Percentiles rank a stretch among this genome's conserved stretches.
Conservation (phyloP, 2,329 filamentous ascomycete species). For the Venturia effusa region DNA sequence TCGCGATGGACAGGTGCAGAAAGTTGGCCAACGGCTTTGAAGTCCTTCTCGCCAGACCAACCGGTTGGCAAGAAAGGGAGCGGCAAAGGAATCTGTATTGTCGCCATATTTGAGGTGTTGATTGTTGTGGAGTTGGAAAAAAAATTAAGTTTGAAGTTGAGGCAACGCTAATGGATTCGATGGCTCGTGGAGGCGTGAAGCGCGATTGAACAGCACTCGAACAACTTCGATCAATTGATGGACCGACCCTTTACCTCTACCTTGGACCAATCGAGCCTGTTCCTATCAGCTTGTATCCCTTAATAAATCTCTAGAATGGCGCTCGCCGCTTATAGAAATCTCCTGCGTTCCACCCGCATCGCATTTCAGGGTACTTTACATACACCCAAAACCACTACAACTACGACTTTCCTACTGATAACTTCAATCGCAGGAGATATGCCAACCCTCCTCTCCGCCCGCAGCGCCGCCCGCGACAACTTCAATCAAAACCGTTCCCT, state of each 20-base stretch:
- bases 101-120: conserved; percentile 12
- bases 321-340: conserved; percentile 64
- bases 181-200: neutral
- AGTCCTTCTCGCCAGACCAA: conserved; percentile 84
- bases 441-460: conserved; percentile 58
- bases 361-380: conserved; percentile 64
- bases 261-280: too few species aligned
- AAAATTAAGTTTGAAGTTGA: conserved; percentile 2
- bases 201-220: neutral
- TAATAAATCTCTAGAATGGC: conserved; percentile 40
- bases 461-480: conserved; percentile 56
- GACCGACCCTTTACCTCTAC: neutral
- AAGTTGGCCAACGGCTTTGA: conserved; percentile 71
- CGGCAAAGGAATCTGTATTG: conserved; percentile 56
- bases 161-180: neutral
- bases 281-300: neutral
- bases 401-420: conserved; percentile 2
- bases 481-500: conserved; percentile 61
- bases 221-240: neutral
- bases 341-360: conserved; percentile 69
- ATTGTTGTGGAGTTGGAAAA: neutral
- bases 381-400: conserved; percentile 10
- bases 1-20: conserved; percentile 71
- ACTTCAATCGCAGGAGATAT: conserved; percentile 51
- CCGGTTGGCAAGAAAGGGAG: conserved; percentile 67